Evolutionary conservation across 108 stramenopile species (phyloP).

Genomic region (Epipyxis sp.): DNA sequence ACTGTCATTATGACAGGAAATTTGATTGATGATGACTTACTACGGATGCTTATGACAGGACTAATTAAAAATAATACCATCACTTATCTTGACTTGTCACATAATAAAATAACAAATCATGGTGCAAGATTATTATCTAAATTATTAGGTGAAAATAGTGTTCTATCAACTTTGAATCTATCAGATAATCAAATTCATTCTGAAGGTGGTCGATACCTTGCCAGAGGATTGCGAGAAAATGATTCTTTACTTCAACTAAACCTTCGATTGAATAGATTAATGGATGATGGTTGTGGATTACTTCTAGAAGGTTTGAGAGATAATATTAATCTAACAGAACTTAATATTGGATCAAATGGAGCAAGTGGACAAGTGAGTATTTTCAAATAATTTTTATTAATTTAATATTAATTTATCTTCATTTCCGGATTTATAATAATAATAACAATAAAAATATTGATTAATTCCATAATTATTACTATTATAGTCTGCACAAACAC

Average conservation of each 20-base stretch:
- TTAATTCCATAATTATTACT: neutral
- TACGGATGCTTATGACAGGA: constrained; percentile 66
- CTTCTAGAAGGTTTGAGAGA: constrained; percentile 54
- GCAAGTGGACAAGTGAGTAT: constrained; percentile 11
- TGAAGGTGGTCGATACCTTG: constrained; percentile 51
- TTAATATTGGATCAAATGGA: constrained; percentile 49
- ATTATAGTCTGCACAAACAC: constrained; percentile 3
- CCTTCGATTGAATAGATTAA: constrained; percentile 60
- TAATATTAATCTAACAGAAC: constrained; percentile 41
- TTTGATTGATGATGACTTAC: constrained; percentile 64
- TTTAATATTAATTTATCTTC: neutral
- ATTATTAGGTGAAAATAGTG: constrained; percentile 54
- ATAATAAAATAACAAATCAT: constrained; percentile 67
- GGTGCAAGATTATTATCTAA: constrained; percentile 56
- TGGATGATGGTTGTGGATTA: constrained; percentile 60
- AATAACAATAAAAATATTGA: neutral
- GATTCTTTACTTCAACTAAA: constrained; percentile 51
- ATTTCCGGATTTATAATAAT: neutral
- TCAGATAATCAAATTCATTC: constrained; percentile 54
- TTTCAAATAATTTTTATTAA: too few relatives aligned
- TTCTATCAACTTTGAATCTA: constrained; percentile 56
- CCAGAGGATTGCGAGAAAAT: constrained; percentile 54
- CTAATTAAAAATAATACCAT: constrained; percentile 58
- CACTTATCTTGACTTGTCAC: constrained; percentile 62
- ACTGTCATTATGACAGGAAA: constrained; percentile 44